Evolutionary conservation across 371 early-diverging fungal genomes (phyloP).

Genomic region (Capniomyces stellatus): DNA sequence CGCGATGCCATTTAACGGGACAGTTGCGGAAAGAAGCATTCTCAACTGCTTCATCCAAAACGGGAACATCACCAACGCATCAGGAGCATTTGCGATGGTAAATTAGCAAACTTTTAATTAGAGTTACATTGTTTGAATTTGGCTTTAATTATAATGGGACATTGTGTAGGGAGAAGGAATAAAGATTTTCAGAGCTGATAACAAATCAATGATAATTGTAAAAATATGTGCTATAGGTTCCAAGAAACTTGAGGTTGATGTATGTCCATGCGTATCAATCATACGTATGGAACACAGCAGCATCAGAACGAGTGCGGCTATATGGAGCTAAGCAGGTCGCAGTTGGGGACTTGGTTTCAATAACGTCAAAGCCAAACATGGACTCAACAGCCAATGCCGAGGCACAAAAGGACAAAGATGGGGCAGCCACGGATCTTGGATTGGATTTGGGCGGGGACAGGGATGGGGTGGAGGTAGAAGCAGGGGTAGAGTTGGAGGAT

Average conservation of each 20-base stretch:
- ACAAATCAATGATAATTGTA: too few species aligned
- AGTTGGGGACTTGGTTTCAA: conserved; percentile 66
- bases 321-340: conserved; percentile 52
- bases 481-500: conserved; percentile 7
- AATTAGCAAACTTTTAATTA: background rate
- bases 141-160: too few species aligned
- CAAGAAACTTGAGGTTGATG: conserved; percentile 71
- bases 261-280: conserved; percentile 97
- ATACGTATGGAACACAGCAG: conserved; percentile 83
- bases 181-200: too few species aligned
- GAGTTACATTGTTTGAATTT: too few species aligned
- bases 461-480: background rate
- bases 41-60: conserved; percentile 30
- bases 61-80: conserved; percentile 27
- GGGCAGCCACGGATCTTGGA: conserved; percentile 6
- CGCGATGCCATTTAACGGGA: conserved; percentile 44
- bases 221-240: conserved; percentile 27
- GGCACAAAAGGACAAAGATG: conserved; percentile 4
- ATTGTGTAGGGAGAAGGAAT: too few species aligned
- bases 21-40: conserved; percentile 51
- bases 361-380: conserved; percentile 4
- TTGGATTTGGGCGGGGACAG: conserved; percentile 5
- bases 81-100: conserved; percentile 39
- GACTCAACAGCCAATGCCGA: background rate
- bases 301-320: conserved; percentile 48